phyloP scores from a whole-genome alignment of 257 asterid genomes.

The Striga asiatica region DNA sequence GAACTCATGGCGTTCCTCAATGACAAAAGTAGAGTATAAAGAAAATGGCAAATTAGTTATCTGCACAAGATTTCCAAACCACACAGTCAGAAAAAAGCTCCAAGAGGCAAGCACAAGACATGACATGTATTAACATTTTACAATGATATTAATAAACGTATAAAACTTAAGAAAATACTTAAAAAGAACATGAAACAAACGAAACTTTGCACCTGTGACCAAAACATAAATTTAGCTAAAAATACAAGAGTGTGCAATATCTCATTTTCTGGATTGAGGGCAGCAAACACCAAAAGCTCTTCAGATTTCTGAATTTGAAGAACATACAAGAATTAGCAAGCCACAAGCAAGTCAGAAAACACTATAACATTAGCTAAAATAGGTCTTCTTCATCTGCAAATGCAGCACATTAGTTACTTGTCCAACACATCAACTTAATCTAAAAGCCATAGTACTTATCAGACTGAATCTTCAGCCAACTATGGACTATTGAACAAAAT shows the following conservation, averaged over 20 bases:
- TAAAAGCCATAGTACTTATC: background rate
- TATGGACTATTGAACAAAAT: background rate
- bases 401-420: background rate
- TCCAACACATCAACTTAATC: background rate
- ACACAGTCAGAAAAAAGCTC: slow-evolving; percentile 10
- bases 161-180: background rate
- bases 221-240: background rate
- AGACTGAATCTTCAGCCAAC: background rate
- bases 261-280: background rate
- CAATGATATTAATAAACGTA: background rate
- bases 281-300: background rate
- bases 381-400: background rate
- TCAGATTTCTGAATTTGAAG: background rate
- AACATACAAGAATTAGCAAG: background rate
- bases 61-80: slow-evolving; percentile 32
- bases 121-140: background rate
- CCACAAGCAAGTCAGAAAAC: no score
- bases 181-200: background rate
- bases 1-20: slow-evolving; percentile 94
- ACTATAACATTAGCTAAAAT: background rate
- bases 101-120: background rate
- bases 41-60: slow-evolving; percentile 92
- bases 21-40: slow-evolving; percentile 86
- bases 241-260: background rate
- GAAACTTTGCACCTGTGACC: background rate